Evolutionary conservation across 139 green algal species (phyloP), one percentile per base, ranked within the genome.

Genomic region (Picochlorum sp.): DNA sequence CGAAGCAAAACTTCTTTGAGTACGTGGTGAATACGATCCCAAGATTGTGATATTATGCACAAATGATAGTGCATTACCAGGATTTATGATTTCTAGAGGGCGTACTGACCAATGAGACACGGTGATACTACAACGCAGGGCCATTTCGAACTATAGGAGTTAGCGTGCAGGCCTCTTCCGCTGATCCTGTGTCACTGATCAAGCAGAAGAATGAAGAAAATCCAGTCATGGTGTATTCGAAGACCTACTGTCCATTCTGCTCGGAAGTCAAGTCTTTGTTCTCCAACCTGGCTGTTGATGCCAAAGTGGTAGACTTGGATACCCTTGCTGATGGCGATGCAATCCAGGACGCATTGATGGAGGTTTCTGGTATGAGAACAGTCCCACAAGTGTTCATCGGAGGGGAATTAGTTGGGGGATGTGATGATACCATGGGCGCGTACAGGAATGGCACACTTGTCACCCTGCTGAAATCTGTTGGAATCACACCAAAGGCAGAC

Each of bases 301-400:
- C 77, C 21, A 79, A 77, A 63, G 69, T 84, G 18, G 60, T 90
- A 13, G 81, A 91, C 70, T 76, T 90, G 15, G 81, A 83, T 66
- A 24, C 82, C 44, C 52, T 84, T 50, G 79, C 63, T 4, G 84
- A 93, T 31, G 85, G 85, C 14, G 62, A 73, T 2, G 77, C 80
- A 5, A 62, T 94, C 4, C 80, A 88, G 66, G 70, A 78, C 20
- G 78, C 74, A 7, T 67, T 94, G 30, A 47, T 52, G 10, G 11
- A 62, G 1, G 66, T 90, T 1, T 85, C 80, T 10, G 71, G 77
- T 4, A 65, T 60, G 0, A 70, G 79, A 20, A 92, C 86, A 2
- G 86, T 94, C 24, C 86, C 86, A n/a, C 86, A 93, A 57, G 87
- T 94, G 2, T 94, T 94, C 60, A 68, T 94, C 11, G 75, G 69